A percentile compares a stretch with the other conserved stretches of the same genome.
Conservation (phyloP, 2,329 filamentous ascomycete species). For the Aplosporella prunicola region DNA sequence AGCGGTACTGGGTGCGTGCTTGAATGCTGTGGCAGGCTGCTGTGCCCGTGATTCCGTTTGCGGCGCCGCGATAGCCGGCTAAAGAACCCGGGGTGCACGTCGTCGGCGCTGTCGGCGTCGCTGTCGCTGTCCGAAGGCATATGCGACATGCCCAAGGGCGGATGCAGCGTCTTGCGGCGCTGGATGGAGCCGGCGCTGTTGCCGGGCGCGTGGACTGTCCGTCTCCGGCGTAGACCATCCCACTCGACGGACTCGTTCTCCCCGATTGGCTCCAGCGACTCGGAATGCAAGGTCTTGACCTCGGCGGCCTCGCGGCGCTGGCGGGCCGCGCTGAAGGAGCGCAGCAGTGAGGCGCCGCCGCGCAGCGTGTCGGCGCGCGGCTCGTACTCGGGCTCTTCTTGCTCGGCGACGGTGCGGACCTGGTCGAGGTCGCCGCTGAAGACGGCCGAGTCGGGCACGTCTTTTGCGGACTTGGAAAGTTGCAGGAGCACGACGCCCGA, state of each 20-base stretch:
- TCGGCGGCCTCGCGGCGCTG: slow-evolving; percentile 74
- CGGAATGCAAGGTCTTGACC: slow-evolving; percentile 66
- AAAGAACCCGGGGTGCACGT: slow-evolving; percentile 42
- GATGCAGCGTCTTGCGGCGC: slow-evolving; percentile 50
- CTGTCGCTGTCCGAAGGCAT: slow-evolving; percentile 58
- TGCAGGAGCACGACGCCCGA: slow-evolving; percentile 85
- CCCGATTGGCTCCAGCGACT: slow-evolving; percentile 67
- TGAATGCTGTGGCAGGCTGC: slow-evolving; percentile 13
- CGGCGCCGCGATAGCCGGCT: slow-evolving; percentile 19
- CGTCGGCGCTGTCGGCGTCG: slow-evolving; percentile 22
- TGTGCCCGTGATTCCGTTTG: slow-evolving; percentile 7
- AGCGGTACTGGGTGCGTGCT: slow-evolving; percentile 36
- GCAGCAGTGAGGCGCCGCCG: slow-evolving; percentile 77
- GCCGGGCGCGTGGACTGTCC: slow-evolving; percentile 44
- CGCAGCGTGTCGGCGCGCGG: slow-evolving; percentile 95
- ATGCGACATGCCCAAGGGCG: slow-evolving; percentile 77
- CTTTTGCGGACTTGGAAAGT: slow-evolving; percentile 95
- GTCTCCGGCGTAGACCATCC: slow-evolving; percentile 77
- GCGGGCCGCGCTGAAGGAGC: slow-evolving; percentile 66
- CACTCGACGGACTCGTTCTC: slow-evolving; percentile 81
- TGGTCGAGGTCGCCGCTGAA: slow-evolving; percentile 91
- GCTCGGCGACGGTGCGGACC: slow-evolving; percentile 87
- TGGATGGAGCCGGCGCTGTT: slow-evolving; percentile 21
- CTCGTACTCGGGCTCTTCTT: slow-evolving; percentile 92
- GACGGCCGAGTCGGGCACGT: slow-evolving; percentile 86